A percentile compares a stretch with the other conserved stretches of the same genome.
Evolutionary conservation across 306 rosid species (phyloP).

Genomic region (Purshia tridentata): DNA sequence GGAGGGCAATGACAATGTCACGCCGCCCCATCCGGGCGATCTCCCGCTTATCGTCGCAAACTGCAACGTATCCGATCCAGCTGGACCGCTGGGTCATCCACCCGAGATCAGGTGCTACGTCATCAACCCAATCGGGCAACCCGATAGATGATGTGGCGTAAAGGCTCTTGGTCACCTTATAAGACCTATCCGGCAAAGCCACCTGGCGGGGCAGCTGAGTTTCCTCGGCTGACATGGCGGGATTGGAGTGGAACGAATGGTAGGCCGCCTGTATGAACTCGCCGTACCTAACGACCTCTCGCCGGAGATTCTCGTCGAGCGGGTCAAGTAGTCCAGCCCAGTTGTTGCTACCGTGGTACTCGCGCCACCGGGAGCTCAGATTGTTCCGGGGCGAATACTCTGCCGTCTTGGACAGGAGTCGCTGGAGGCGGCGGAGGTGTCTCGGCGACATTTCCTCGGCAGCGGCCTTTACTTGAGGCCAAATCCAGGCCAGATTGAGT

Average conservation of each 20-base stretch:
- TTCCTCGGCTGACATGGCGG: constrained; percentile 59
- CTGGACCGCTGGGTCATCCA: constrained; percentile 99
- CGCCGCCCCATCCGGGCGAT: constrained; percentile 80
- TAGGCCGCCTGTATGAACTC: constrained; percentile 90
- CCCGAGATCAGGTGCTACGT: constrained; percentile 76
- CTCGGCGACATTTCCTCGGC: constrained; percentile 91
- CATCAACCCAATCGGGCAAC: constrained; percentile 77
- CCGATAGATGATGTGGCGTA: constrained; percentile 86
- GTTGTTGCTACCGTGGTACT: constrained; percentile 71
- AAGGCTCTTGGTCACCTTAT: constrained; percentile 72
- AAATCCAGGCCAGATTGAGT: constrained; percentile 48
- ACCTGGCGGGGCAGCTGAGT: constrained; percentile 49
- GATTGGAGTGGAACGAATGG: constrained; percentile 66
- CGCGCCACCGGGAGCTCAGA: constrained; percentile 62
- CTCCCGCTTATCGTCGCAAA: constrained; percentile 73
- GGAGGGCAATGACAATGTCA: constrained; percentile 78
- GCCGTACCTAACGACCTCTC: constrained; percentile 83
- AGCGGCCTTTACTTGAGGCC: constrained; percentile 60
- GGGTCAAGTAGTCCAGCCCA: constrained; percentile 91
- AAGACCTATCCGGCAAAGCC: constrained; percentile 51
- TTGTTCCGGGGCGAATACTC: constrained; percentile 80
- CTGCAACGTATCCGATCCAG: constrained; percentile 93
- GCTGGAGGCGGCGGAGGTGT: constrained; percentile 56
- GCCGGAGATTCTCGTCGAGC: constrained; percentile 86
- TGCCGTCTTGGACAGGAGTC: constrained; percentile 55